Base-by-base conservation (phyloP, 257 asterid species). In the Marsdenia floribunda region DNA sequence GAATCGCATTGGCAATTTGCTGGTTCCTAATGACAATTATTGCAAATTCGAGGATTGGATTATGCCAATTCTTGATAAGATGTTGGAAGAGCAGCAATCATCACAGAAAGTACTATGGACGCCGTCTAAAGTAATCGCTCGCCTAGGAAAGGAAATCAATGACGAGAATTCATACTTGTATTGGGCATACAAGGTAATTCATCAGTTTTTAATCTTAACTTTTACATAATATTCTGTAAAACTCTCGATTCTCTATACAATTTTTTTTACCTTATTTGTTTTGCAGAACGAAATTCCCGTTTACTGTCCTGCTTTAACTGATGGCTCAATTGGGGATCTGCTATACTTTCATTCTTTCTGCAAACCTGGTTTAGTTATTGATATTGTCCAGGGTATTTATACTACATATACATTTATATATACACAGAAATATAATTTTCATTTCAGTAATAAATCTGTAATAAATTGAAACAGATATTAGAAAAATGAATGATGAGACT, bases 11-110 rank as follows among this genome's bases (percentile, higher is more conserved):
- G 97, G 99, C 55, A 94, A 94, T 73, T 81, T 94, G 85, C 83
- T 94, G 89, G 93, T 94, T 76, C 98, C 99, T 40, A 94, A 90
- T 76, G 95, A 90, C 75, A 94, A 94, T 82, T 94, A 94, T 81
- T 94, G 98, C 86, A 92, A 90, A 80, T 94, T 94, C 72, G 98
- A 92, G 85, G 93, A 91, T 76, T 93, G 98, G 97, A 88, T 90
- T 85, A 93, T 91, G 76, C 97, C 96, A 46, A 83, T 91, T 75
- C 90, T 93, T 69, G 95, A 93, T 82, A 87, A 87, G 87, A 93
- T 93, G 97, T 83, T 90, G 73, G 92, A 89, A 29, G 97, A 93
- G 83, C 97, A 93, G 82, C 97, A 91, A 81, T 85, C 58, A 38
- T 75, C 78, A 11, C 72, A 89, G 99, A 88, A 86, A 70, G 76